phyloP scores from a whole-genome alignment of 176 grass and related monocot species.

The Avena atlantica region DNA sequence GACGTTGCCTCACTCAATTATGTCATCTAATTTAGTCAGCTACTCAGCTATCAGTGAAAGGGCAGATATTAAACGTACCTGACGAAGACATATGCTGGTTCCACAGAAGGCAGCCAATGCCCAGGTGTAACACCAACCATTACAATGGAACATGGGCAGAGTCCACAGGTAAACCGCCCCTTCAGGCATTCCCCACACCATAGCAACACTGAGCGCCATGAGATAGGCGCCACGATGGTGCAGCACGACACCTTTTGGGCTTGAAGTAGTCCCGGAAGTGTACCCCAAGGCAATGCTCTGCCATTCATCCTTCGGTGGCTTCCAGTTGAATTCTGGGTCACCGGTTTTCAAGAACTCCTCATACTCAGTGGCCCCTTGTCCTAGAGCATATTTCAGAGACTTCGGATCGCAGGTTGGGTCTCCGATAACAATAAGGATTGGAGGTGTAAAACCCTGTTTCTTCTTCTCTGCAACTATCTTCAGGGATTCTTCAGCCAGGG shows the following conservation, averaged over 20 bases:
- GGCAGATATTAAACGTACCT: slow-evolving; percentile 49
- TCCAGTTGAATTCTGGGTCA: slow-evolving; percentile 70
- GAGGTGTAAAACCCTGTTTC: slow-evolving; percentile 62
- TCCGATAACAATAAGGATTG: slow-evolving; percentile 63
- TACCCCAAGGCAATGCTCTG: slow-evolving; percentile 89
- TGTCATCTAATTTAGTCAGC: neutral
- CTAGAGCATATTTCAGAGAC: slow-evolving; percentile 61
- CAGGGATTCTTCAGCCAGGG: slow-evolving; percentile 76
- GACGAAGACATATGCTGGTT: slow-evolving; percentile 94
- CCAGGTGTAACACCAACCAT: slow-evolving; percentile 97
- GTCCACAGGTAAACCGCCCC: slow-evolving; percentile 89
- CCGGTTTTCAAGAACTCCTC: slow-evolving; percentile 84
- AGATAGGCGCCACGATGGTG: slow-evolving; percentile 92
- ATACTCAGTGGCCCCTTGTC: slow-evolving; percentile 75
- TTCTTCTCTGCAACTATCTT: slow-evolving; percentile 67
- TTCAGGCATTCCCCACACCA: slow-evolving; percentile 79
- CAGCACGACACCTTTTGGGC: slow-evolving; percentile 85
- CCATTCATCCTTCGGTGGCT: slow-evolving; percentile 92
- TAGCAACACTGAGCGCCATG: slow-evolving; percentile 77
- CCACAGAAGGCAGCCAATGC: slow-evolving; percentile 81
- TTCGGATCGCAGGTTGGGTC: slow-evolving; percentile 66
- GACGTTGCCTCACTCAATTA: neutral
- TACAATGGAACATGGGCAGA: slow-evolving; percentile 96
- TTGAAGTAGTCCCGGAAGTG: slow-evolving; percentile 91
- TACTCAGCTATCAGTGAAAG: neutral